Percentiles rank a stretch among this genome's conserved stretches.
These are phyloP conservation scores for Uronychia binucleata DNA, from an alignment of 73 alveolate genomes.

Conservation along the genomic window DNA sequence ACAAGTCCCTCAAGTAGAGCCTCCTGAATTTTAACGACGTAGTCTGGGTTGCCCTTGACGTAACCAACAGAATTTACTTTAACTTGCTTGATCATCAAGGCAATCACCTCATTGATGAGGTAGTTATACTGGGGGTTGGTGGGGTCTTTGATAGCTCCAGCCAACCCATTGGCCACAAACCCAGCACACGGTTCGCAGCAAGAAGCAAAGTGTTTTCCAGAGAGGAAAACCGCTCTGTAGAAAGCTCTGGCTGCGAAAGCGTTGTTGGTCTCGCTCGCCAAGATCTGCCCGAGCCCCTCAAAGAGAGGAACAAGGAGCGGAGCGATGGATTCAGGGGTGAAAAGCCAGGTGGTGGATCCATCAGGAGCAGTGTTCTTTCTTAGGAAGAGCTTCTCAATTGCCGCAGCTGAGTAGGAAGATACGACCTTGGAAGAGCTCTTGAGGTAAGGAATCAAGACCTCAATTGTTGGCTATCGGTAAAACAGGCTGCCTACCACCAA, in stretches of 20 bases:
- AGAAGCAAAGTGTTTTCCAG: background rate
- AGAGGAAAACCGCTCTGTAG: background rate
- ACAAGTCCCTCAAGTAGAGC: background rate
- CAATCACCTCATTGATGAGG: slow-evolving; percentile 27
- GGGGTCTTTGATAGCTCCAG: background rate
- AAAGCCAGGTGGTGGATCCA: background rate
- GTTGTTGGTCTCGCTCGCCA: background rate
- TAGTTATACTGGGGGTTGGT: slow-evolving; percentile 23
- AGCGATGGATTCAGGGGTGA: background rate
- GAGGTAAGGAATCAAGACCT: background rate
- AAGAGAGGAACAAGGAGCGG: background rate
- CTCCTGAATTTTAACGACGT: slow-evolving; percentile 3
- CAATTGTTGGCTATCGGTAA: background rate
- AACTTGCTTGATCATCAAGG: slow-evolving; percentile 13
- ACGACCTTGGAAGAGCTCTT: background rate
- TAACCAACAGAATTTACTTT: too few relatives aligned
- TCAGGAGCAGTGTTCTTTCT: slow-evolving; percentile 7
- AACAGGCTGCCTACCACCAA: background rate
- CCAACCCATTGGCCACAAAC: background rate
- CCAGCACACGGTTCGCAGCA: background rate
- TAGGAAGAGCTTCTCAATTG: slow-evolving; percentile 38
- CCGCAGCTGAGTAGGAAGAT: slow-evolving; percentile 53
- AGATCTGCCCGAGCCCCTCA: background rate
- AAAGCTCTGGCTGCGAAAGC: background rate
- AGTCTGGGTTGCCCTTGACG: too few relatives aligned